Base-by-base conservation (phyloP, 192 early-diverging fungal species). In the Dimargaris cristalligena region DNA sequence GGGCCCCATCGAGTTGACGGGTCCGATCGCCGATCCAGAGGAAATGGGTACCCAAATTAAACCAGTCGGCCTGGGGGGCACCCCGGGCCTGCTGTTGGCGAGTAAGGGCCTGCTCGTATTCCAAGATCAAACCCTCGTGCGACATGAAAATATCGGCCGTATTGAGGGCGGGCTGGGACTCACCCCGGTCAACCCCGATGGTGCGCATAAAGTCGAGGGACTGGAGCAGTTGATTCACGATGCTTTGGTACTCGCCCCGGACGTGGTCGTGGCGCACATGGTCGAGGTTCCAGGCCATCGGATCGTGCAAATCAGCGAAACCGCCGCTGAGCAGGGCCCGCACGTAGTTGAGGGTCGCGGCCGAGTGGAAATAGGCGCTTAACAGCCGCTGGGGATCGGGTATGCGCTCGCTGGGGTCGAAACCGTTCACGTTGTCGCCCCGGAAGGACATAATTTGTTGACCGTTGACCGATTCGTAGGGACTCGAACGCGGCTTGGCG, bases 1-100 rank as follows among this genome's bases (percentile, higher is more conserved):
- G 95, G 0, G 85, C 95, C 29, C 91, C 93, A 65, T 94, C 82
- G 1, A 94, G 73, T 65, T 97, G 91, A 29, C 95, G 80, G 2
- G 95, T 99, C 44, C 95, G 84, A 74, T 99, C 95, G 29, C 95
- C 95, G 61, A 97, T 91, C 95, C 95, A 99, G 65, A 99, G 77
- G 67, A 92, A 97, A 72, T 99, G 95, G 2, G 95, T 80, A 18
- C 91, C 90, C 31, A 90, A 68, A 68, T 99, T 99, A 77, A 94
- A 99, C 65, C 78, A 87, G 61, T 79, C 77, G 62, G 71, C 65
- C 28, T 76, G 69, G 9, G 74, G 71, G 22, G 67, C 64, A 66
- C 25, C 64, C 60, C 22, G 62, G 41, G 31, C 61, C 62, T 54
- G 63, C 68, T 30, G 68, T 65, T 23, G 26, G 50, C 90, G 80